Base-by-base conservation (phyloP, 192 early-diverging fungal species). In the Podila epigama region DNA sequence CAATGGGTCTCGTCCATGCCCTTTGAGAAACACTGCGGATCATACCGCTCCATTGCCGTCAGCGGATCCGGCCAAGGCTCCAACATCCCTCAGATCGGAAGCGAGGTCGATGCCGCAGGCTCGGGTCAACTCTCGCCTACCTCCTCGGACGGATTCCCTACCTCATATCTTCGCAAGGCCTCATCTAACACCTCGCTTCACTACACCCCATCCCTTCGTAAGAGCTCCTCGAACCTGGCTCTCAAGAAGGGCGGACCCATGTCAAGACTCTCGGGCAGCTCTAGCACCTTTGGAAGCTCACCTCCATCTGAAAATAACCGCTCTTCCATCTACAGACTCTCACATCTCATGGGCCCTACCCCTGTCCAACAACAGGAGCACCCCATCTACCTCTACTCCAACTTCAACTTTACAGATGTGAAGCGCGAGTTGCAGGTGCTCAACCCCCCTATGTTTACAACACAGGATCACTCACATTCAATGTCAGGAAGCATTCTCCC, bases 401-500 rank as follows among this genome's bases (percentile, higher is more conserved):
- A 94, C 80, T 92, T 92, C 83, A 94, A 91, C 75, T 94, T 94
- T 63, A 84, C 89, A 1, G 84, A 90, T 33, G 92, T 94, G 36
- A 89, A 89, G 68, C 88, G 92, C 25, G 89, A 92, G 51, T 81
- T 94, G 18, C 92, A 94, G 79, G 67, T 89, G 22, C 79, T 94
- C 22, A 83, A 71, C 37, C 83, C 91, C 4, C 85, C 90, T n/a
- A 66, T 66, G 28, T 89, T 85, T 64, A 81, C 84, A 40, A 79
- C 91, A 13, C 82, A 87, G 50, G 92, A 94, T 65, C 84, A 87
- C n/a, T 94, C 93, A 1, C 72, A 82, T 10, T 83, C 82, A 44
- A 89, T 94, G 80, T 75, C 85, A 1, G 93, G 92, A 29, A 78
- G 84, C 35, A 35, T 63, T 25, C 75, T 89, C 57, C 92, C 93